Conservation (phyloP, 805 yeast genomes). For the Candida ovalis region DNA sequence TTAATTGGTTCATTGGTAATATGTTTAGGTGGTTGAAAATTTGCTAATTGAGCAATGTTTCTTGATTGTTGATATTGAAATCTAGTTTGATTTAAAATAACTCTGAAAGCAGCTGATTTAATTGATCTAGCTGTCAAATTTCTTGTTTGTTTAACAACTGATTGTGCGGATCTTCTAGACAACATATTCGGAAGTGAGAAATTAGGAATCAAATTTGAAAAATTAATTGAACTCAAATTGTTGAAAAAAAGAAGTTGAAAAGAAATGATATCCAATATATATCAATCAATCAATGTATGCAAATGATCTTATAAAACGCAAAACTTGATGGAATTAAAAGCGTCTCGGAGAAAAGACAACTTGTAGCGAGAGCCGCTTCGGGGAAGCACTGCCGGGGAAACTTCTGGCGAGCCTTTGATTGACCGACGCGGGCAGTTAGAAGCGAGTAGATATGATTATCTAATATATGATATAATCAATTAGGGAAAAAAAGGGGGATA, state of each 20-base stretch:
- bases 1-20: slow-evolving; percentile 64
- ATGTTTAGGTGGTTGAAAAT: slow-evolving; percentile 51
- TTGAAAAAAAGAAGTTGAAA: too few species aligned
- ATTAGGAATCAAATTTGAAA: too few species aligned
- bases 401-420: not conserved
- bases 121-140: not conserved
- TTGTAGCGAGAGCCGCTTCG: not conserved
- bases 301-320: not conserved
- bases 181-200: slow-evolving; percentile 1
- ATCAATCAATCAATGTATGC: too few species aligned
- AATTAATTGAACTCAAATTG: too few species aligned
- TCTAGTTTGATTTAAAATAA: not conserved
- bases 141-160: not conserved
- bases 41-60: slow-evolving; percentile 49
- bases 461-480: not conserved
- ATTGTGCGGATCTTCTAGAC: slow-evolving; percentile 2
- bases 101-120: not conserved
- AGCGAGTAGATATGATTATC: not conserved
- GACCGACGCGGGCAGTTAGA: not conserved
- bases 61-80: slow-evolving; percentile 21
- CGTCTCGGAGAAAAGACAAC: not conserved
- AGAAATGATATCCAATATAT: too few species aligned
- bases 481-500: too few species aligned
- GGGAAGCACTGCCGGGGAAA: not conserved
- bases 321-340: not conserved